Evolutionary conservation across 1,284 basidiomycete species (phyloP), one percentile per base, ranked within the genome.

Genomic region (Agroathelia rolfsii): DNA sequence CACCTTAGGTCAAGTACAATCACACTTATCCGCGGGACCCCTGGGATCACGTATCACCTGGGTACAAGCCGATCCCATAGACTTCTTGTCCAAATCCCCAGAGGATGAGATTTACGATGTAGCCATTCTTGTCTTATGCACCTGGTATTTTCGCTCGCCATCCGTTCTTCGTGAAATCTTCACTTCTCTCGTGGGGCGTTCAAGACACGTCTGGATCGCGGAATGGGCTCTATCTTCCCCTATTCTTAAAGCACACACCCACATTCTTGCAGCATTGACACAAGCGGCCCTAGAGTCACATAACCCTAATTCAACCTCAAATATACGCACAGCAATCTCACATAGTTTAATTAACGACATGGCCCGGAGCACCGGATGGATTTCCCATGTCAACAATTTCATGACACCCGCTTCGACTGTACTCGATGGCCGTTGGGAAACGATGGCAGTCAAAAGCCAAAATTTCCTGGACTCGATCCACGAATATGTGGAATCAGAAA

Each of bases 141-240:
- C 54, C 20, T 64, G 58, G 55, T 65, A 66, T 51, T 63, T 66
- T 44, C 30, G 55, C 28, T 55, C 56, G 10, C 57, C 59, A 6
- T 28, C 44, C 11, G 47, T 49, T 17, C 41, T 64, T 37, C 24
- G 39, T 15, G 40, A 49, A n/a, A 64, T 55, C n/a, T 46, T 65
- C 16, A 37, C 35, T 7, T 48, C 46, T 7, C 47, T 62, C n/a
- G 32, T 42, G 6, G 25, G 34, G 1, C 52, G 50, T 23, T 50
- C 48, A 4, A 44, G 47, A 26, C 41, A 45, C 9, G 38, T 63
- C 15, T 57, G 52, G 44, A 43, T 64, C 30, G 58, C 62, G 7
- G 61, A 66, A 35, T 66, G 52, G 45, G 43, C 52, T 11, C 48
- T 64, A 19, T 42, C 40, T 18, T 41, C 55, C 3, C 34, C 46